Conservation (phyloP, 208 protist genomes). For the Sergeia podlipaevii region DNA sequence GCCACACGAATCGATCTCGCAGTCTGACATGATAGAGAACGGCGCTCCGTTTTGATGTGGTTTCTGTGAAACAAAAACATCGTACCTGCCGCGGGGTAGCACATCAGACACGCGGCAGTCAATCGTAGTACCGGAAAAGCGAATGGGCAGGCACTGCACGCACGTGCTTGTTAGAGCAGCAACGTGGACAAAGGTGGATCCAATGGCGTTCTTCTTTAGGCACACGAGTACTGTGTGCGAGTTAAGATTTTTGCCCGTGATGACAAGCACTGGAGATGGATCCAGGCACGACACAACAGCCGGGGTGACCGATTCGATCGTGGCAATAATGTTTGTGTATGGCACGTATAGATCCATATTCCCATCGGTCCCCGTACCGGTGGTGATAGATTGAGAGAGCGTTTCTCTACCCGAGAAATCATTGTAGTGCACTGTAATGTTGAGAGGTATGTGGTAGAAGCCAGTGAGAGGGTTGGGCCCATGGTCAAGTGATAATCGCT, state of each 20-base stretch:
- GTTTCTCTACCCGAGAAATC: not conserved
- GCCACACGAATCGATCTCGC: not conserved
- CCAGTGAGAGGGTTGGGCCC: constrained; percentile 4
- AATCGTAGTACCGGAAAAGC: constrained; percentile 12
- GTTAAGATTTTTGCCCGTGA: constrained; percentile 13
- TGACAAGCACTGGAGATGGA: constrained; percentile 13
- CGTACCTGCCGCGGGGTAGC: constrained; percentile 3
- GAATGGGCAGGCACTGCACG: constrained; percentile 15
- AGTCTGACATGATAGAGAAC: constrained; percentile 14
- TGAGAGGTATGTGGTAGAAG: too few relatives aligned
- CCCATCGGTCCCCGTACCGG: constrained; percentile 3
- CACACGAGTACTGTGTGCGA: constrained; percentile 25
- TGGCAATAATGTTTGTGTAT: constrained; percentile 10
- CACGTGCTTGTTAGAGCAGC: constrained; percentile 1
- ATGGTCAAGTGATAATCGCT: constrained; percentile 11
- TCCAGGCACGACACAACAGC: constrained; percentile 22
- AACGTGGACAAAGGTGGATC: not conserved
- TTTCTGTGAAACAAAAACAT: constrained; percentile 1
- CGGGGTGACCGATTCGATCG: constrained; percentile 15
- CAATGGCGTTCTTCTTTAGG: not conserved
- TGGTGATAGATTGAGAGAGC: constrained; percentile 21
- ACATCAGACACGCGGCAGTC: constrained; percentile 14
- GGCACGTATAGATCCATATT: constrained; percentile 19
- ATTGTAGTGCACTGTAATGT: constrained; percentile 20
- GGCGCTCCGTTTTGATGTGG: too few relatives aligned